These are phyloP conservation scores for Diaporthe longicolla DNA, from an alignment of 2,329 filamentous ascomycete species.

Conservation along the genomic window DNA sequence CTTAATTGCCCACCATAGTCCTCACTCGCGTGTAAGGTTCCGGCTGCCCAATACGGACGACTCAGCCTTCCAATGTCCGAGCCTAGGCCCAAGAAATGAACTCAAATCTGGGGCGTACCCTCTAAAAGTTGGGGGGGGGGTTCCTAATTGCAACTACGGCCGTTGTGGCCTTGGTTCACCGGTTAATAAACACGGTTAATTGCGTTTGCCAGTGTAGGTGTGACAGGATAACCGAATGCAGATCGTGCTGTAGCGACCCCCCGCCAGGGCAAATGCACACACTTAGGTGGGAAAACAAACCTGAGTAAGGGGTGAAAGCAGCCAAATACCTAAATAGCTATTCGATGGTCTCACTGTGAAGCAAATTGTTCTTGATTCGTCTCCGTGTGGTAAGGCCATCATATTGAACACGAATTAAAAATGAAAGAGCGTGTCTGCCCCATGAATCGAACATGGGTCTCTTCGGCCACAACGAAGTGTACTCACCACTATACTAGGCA, in stretches of 20 bases:
- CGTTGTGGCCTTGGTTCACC: not conserved
- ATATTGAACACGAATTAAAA: not conserved
- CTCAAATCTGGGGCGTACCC: not conserved
- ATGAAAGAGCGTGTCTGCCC: conserved; percentile 13
- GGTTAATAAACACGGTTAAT: conserved; percentile 30
- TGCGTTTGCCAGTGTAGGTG: not conserved
- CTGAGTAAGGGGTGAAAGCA: too few species aligned
- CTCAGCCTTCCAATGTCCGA: not conserved
- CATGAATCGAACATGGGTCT: conserved; percentile 40
- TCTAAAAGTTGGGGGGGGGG: not conserved
- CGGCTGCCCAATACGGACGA: conserved; percentile 31
- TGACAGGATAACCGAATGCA: not conserved
- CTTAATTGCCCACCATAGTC: conserved; percentile 16
- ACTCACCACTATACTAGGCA: conserved; percentile 40
- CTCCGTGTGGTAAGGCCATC: too few species aligned
- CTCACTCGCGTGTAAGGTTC: conserved; percentile 22
- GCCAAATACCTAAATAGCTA: too few species aligned
- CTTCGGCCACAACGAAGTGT: conserved; percentile 39
- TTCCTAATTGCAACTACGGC: too few species aligned
- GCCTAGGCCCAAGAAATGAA: not conserved
- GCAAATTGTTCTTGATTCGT: not conserved
- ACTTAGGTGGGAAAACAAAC: not conserved
- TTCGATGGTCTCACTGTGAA: not conserved
- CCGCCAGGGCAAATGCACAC: too few species aligned
- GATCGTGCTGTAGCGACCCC: not conserved